phyloP scores from a whole-genome alignment of 2,329 filamentous ascomycete species.

The Xylariomycetidae sp. region DNA sequence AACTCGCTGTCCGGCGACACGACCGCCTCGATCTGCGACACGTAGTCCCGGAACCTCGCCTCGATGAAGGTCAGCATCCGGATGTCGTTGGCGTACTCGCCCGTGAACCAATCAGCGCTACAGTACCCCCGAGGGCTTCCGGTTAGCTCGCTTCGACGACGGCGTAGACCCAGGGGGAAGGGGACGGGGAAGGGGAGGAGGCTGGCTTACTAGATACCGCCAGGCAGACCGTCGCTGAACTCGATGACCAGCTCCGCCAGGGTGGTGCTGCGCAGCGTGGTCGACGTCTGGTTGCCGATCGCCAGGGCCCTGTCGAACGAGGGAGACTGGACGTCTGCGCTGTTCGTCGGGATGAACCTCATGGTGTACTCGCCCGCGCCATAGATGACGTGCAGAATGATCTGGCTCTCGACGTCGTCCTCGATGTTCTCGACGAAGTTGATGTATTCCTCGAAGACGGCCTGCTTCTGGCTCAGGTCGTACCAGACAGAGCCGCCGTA shows the following conservation, averaged over 20 bases:
- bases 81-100: conserved; percentile 22
- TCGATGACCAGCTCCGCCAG: conserved; percentile 27
- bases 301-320: conserved; percentile 26
- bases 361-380: conserved; percentile 24
- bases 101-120: conserved; percentile 30
- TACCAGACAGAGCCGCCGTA: conserved; percentile 35
- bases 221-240: no score
- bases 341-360: conserved; percentile 28
- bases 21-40: conserved; percentile 21
- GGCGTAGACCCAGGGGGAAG: no score
- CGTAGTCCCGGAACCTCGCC: conserved; percentile 23
- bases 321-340: conserved; percentile 19
- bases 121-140: no score
- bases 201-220: no score
- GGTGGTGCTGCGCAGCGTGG: conserved; percentile 20
- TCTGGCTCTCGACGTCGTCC: conserved; percentile 13
- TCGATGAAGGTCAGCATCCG: conserved; percentile 27
- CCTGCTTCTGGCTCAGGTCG: conserved; percentile 5
- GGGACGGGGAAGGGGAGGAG: no score
- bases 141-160: no score
- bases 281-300: conserved; percentile 17
- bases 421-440: conserved; percentile 11
- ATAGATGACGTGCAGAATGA: conserved; percentile 30
- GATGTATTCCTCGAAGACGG: conserved; percentile 17
- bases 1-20: conserved; percentile 20